Base-by-base conservation (phyloP, 768 basidiomycete species). In the Saitozyma podzolica region DNA sequence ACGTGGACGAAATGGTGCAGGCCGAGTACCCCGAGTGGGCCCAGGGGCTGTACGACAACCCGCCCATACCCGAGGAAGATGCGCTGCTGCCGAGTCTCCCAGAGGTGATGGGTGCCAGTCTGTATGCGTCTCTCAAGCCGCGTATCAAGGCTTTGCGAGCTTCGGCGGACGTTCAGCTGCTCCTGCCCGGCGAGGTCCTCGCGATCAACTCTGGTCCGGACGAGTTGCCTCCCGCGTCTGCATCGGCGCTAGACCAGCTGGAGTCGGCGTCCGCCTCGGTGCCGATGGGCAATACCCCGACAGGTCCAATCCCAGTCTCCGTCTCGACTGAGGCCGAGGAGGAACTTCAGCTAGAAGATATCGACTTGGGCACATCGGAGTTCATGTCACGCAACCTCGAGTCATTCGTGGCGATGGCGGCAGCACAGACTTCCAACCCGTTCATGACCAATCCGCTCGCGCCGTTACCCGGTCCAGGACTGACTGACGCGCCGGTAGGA, bases 21-120 rank as follows among this genome's bases (percentile, higher is more conserved):
- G 37, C 17, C 13, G 61, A 64, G 13, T 53, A 69, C 51, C 68
- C 75, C 20, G 66, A 68, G 19, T 76, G 75, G 75, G 65, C 72
- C 2, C 40, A 61, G 47, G 72, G 70, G 8, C 55, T 76, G 48
- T 76, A 76, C 58, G 72, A 73, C 47, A 69, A 69, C 45, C 75
- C 75, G 11, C 75, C 75, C 9, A 64, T 73, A 10, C 67, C 70
- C 9, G 65, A 68, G 8, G 63, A 58, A 39, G 69, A 74, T 41
- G 56, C 50, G 2, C 16, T 45, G 11, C 53, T 71, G n/a, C 63
- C 67, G 1, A 48, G 42, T 48, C 53, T 74, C 3, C 41, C 56
- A 1, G 67, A 71, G 10, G 62, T 69, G 8, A 67, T 74, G 67
- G 49, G 43, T 16, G 49, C 64, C 1, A 52, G 51, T 13, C 29